Base-by-base conservation (phyloP, 495 filamentous ascomycete genomes). In the Parmelia sp. region DNA sequence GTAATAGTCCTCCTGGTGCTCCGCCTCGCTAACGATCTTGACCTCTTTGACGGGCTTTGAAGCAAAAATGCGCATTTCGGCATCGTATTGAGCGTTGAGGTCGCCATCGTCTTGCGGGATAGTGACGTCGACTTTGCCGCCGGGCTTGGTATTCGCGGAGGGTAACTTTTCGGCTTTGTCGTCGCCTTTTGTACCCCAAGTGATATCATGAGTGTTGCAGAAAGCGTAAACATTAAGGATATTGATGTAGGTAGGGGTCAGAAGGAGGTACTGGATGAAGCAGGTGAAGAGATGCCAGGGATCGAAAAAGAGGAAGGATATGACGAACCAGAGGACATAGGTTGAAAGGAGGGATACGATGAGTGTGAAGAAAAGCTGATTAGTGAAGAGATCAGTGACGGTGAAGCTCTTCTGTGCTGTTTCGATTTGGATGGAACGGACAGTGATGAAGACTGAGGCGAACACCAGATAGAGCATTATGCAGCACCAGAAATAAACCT, bases 281-380 rank as follows among this genome's bases (percentile, higher is more conserved):
- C 84, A 90, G 35, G 94, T 98, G 77, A 96, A 83, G 90, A 99
- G 96, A 75, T 99, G 95, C 92, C 92, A 99, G 3, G 95, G 95
- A 73, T 99, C 95, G 75, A 99, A 87, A 85, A 97, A 97, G 68
- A 97, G 81, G 66, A 99, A 83, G 17, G 92, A 96, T 6, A 90
- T 87, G 45, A 97, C 73, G 59, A 99, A 86, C 86, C 92, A 99
- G 71, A 99, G 87, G 68, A 94, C 78, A 76, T 96, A 99, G 36
- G 95, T 99, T 4, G 92, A 94, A 39, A 86, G 80, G 66, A 97
- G 83, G 2, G 91, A 96, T 21, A 99, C 84, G 68, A 99, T 91
- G 55, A 99, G 83, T 29, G 91, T 93, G 75, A 92, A 92, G 82
- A 99, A 97, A 53, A 94, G 81, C 57, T 85, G 78, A 76, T 97